Conservation (phyloP, 2,329 filamentous ascomycete species). For the Penicillium nordicum region DNA sequence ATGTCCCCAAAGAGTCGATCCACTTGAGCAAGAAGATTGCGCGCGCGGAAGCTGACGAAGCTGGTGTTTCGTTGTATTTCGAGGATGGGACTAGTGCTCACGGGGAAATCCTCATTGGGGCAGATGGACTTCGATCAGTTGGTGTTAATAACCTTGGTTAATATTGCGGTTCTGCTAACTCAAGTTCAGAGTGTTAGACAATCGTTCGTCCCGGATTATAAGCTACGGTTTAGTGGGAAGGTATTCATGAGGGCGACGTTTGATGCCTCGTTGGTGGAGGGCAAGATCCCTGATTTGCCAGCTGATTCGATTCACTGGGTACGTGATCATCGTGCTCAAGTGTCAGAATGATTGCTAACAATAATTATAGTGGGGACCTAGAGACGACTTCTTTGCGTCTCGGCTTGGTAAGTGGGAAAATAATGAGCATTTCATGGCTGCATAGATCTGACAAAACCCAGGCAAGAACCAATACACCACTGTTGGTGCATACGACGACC, state of each 20-base stretch:
- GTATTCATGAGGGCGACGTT: constrained; percentile 48
- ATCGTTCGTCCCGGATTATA: constrained; percentile 45
- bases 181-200: constrained; percentile 22
- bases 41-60: constrained; percentile 33
- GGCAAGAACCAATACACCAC: constrained; percentile 40
- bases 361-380: constrained; percentile 39
- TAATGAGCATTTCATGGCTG: too few species aligned
- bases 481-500: constrained; percentile 44
- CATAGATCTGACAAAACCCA: constrained; percentile 6
- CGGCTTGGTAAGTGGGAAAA: constrained; percentile 32
- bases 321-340: neutral
- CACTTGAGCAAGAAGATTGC: constrained; percentile 46
- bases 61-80: constrained; percentile 42
- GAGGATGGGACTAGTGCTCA: constrained; percentile 45
- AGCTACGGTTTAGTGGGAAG: constrained; percentile 45
- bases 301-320: constrained; percentile 46
- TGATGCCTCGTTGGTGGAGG: constrained; percentile 38
- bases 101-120: constrained; percentile 51
- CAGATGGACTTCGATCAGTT: constrained; percentile 53
- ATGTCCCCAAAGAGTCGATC: constrained; percentile 43
- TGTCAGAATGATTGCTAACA: neutral
- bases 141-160: constrained; percentile 28
- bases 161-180: neutral
- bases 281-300: constrained; percentile 37
- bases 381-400: constrained; percentile 46